A percentile compares a stretch with the other conserved stretches of the same genome.
phyloP scores from a whole-genome alignment of 306 rosid species.

The Citrullus colocynthis region DNA sequence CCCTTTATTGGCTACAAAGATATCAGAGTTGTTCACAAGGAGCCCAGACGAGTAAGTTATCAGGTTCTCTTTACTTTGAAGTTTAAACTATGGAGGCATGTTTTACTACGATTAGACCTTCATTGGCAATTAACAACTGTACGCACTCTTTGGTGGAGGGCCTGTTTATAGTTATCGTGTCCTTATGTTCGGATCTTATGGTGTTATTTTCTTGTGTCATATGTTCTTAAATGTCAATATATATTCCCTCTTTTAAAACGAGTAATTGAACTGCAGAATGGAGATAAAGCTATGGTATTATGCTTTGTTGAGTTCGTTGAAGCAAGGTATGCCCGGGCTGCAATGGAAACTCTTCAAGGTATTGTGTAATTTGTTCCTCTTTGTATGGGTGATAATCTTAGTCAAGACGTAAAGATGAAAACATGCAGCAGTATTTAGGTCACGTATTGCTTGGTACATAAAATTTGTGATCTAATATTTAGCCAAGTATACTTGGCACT shows the following conservation, averaged over 20 bases:
- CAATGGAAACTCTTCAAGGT: constrained; percentile 65
- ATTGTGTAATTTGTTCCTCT: background rate
- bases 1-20: constrained; percentile 73
- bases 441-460: background rate
- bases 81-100: background rate
- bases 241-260: constrained; percentile 12
- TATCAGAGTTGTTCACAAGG: constrained; percentile 67
- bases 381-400: background rate
- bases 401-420: background rate
- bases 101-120: background rate
- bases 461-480: background rate
- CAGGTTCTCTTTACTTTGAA: background rate
- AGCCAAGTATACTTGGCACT: no score
- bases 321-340: constrained; percentile 48
- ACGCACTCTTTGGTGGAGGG: background rate
- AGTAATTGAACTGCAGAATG: constrained; percentile 36
- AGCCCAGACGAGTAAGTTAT: constrained; percentile 67
- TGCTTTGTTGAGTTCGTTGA: constrained; percentile 72
- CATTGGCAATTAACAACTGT: background rate
- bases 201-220: background rate
- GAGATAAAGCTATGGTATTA: constrained; percentile 56
- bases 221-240: constrained; percentile 5
- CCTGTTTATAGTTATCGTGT: background rate
- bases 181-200: background rate
- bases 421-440: background rate